phyloP scores from a whole-genome alignment of 2,329 filamentous ascomycete species.

The Furcasterigmium furcatum region DNA sequence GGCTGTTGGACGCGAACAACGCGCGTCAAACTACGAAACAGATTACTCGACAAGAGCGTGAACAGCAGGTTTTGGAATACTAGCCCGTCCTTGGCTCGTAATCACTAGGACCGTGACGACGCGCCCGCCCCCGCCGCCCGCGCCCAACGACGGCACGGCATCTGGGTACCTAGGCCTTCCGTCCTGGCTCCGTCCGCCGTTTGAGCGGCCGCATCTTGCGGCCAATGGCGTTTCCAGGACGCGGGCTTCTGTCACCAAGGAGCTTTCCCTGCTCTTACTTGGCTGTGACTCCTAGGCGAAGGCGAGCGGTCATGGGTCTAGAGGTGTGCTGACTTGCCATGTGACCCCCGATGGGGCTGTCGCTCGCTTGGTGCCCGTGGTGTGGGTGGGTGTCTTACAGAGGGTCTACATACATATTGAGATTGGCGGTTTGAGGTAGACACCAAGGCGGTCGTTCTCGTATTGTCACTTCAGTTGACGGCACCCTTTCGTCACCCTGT shows the following conservation, averaged over 20 bases:
- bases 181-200: no score
- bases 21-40: background rate
- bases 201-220: no score
- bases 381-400: slow-evolving; percentile 12
- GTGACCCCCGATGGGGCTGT: slow-evolving; percentile 6
- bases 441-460: background rate
- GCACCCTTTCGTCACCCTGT: no score
- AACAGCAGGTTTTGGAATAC: background rate
- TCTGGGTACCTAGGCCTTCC: no score
- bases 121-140: background rate
- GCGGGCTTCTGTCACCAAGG: no score
- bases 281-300: background rate
- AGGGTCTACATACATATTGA: background rate
- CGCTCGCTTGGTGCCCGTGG: background rate
- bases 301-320: slow-evolving; percentile 4
- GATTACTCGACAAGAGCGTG: background rate
- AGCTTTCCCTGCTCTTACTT: no score
- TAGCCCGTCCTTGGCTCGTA: background rate
- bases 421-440: background rate
- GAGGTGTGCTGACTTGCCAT: slow-evolving; percentile 11
- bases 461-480: background rate
- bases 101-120: slow-evolving; percentile 2
- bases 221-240: no score
- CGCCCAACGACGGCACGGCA: background rate
- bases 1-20: background rate